Conservation (phyloP, 2,329 filamentous ascomycete genomes). For the Ceratocystis variospora region DNA sequence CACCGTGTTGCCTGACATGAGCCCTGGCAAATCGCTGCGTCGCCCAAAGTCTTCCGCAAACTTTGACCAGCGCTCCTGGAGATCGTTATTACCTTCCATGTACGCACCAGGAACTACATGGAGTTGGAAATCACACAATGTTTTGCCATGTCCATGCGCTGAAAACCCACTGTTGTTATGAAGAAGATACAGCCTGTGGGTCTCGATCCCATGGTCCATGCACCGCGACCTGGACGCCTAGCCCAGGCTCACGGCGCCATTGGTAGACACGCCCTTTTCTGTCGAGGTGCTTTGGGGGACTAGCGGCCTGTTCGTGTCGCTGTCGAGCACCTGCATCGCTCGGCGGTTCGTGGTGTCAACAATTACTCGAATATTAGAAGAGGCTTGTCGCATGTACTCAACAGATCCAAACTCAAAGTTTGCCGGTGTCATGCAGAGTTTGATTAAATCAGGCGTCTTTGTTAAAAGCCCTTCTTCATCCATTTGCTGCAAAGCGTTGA, state of each 20-base stretch:
- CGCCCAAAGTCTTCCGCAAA: conserved; percentile 28
- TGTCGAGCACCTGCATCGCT: background rate
- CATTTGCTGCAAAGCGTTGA: background rate
- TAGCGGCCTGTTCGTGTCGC: background rate
- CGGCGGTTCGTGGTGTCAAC: background rate
- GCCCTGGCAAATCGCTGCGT: conserved; percentile 23
- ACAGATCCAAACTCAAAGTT: background rate
- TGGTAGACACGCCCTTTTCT: background rate
- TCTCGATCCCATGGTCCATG: background rate
- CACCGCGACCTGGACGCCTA: background rate
- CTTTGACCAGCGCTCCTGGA: conserved; percentile 28
- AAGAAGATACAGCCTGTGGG: background rate
- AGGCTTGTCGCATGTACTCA: background rate
- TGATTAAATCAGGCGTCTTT: background rate
- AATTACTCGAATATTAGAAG: background rate
- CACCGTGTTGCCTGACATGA: conserved; percentile 29
- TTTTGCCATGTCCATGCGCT: background rate
- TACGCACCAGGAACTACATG: background rate
- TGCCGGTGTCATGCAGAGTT: background rate
- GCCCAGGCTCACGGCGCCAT: background rate
- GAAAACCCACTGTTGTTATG: background rate
- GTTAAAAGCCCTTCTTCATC: background rate
- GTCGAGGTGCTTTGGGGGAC: background rate
- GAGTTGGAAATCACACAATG: background rate
- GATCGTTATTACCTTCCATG: conserved; percentile 23